Evolutionary conservation across 108 stramenopile genomes (phyloP).

Genomic region (Schizochytrium sp.): DNA sequence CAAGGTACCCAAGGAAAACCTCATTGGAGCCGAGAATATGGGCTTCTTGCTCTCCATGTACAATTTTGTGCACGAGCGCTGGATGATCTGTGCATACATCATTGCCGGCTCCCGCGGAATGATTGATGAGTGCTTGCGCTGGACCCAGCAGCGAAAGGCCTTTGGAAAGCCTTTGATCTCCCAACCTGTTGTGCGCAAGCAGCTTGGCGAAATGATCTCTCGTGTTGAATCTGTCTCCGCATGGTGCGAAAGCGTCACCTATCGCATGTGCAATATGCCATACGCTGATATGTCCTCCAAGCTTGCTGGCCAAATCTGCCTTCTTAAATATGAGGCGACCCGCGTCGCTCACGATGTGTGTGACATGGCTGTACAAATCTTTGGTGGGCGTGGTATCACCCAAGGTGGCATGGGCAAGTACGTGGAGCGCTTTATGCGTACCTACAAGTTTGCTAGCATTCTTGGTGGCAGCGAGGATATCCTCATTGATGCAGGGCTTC

Average conservation of each 20-base stretch:
- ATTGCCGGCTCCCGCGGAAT: constrained; percentile 43
- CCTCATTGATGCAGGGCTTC: background rate
- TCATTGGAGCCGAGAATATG: constrained; percentile 41
- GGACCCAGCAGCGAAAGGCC: constrained; percentile 51
- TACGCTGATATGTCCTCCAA: constrained; percentile 53
- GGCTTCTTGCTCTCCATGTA: constrained; percentile 58
- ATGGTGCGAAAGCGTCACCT: constrained; percentile 28
- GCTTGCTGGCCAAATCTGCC: constrained; percentile 46
- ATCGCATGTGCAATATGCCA: constrained; percentile 54
- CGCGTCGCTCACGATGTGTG: constrained; percentile 22
- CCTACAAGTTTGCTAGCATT: constrained; percentile 55
- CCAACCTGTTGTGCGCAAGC: constrained; percentile 51
- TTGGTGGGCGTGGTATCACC: constrained; percentile 57
- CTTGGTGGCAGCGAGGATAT: constrained; percentile 54
- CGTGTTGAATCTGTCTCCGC: constrained; percentile 16
- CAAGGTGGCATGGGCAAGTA: constrained; percentile 58
- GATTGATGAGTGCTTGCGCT: constrained; percentile 54
- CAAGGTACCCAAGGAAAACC: constrained; percentile 59
- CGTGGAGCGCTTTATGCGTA: constrained; percentile 56
- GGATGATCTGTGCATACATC: constrained; percentile 62
- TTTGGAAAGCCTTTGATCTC: constrained; percentile 47
- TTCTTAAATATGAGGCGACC: constrained; percentile 49
- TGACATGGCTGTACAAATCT: constrained; percentile 52
- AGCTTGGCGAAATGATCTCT: constrained; percentile 31
- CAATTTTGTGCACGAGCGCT: constrained; percentile 59